phyloP scores from a whole-genome alignment of 441 rosid species.

The Aquilaria agallochum region DNA sequence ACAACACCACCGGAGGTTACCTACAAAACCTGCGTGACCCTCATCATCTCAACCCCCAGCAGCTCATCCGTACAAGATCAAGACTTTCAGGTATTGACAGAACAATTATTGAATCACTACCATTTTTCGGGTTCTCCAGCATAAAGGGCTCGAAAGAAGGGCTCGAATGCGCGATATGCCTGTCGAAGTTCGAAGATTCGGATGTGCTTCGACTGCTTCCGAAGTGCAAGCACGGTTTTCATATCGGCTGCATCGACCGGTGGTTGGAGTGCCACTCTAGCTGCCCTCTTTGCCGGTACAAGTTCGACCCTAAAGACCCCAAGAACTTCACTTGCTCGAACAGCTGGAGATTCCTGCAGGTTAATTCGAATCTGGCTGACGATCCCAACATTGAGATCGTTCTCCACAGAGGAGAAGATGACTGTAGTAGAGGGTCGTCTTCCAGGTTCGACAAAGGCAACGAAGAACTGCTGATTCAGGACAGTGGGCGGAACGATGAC shows the following conservation, averaged over 20 bases:
- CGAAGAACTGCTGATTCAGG: conserved; percentile 13
- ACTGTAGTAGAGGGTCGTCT: conserved; percentile 16
- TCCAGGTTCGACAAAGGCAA: conserved; percentile 20
- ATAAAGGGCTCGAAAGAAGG: conserved; percentile 29
- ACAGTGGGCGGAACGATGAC: not conserved
- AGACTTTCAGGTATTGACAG: conserved; percentile 30
- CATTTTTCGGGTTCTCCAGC: conserved; percentile 28
- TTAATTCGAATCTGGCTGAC: conserved; percentile 26
- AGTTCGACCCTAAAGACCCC: conserved; percentile 15
- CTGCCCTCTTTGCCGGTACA: conserved; percentile 34
- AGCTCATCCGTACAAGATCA: conserved; percentile 12
- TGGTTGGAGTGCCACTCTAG: conserved; percentile 37
- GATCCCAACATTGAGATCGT: conserved; percentile 32
- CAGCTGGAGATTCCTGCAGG: conserved; percentile 23
- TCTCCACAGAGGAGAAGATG: conserved; percentile 33
- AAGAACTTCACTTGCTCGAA: conserved; percentile 18
- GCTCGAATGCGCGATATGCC: conserved; percentile 36
- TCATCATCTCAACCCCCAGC: not conserved
- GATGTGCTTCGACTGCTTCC: conserved; percentile 31
- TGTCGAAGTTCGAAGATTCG: conserved; percentile 30
- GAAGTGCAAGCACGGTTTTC: conserved; percentile 32
- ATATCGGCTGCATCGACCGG: conserved; percentile 27
- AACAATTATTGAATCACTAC: conserved; percentile 27
- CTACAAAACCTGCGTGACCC: not conserved
- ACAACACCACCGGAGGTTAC: not conserved